These are phyloP conservation scores for Crithidia fasciculata DNA, from an alignment of 208 protist genomes.

Conservation along the genomic window DNA sequence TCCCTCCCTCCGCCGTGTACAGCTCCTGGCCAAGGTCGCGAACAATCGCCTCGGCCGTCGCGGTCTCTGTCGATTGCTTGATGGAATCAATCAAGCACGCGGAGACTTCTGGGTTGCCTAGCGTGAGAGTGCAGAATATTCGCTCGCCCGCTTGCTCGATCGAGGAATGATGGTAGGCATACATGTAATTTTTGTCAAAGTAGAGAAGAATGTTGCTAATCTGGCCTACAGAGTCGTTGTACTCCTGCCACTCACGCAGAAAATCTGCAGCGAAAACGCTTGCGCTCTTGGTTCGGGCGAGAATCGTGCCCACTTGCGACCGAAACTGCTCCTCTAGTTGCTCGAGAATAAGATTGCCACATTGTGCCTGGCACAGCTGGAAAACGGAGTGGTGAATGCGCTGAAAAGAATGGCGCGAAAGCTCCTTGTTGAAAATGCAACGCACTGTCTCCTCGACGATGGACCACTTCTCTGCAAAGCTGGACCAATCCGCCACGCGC, in stretches of 20 bases:
- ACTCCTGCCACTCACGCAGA: conserved; percentile 53
- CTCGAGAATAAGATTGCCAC: conserved; percentile 46
- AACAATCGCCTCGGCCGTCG: conserved; percentile 16
- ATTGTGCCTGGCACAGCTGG: conserved; percentile 63
- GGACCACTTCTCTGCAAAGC: conserved; percentile 59
- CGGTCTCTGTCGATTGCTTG: conserved; percentile 21
- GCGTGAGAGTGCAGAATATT: conserved; percentile 47
- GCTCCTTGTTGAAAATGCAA: conserved; percentile 54
- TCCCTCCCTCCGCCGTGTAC: conserved; percentile 30
- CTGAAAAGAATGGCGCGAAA: conserved; percentile 74
- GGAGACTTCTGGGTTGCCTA: conserved; percentile 30
- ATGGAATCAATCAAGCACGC: conserved; percentile 18
- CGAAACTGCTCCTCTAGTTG: conserved; percentile 47
- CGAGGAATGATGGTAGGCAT: conserved; percentile 39
- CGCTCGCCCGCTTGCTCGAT: conserved; percentile 54
- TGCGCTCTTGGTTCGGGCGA: conserved; percentile 31
- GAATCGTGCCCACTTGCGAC: conserved; percentile 36
- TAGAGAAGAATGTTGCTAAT: conserved; percentile 66
- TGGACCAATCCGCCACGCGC: conserved; percentile 32
- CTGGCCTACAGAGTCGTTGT: conserved; percentile 45
- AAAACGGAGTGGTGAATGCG: conserved; percentile 79
- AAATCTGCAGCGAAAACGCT: conserved; percentile 48
- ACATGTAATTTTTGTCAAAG: conserved; percentile 67
- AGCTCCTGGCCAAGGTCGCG: conserved; percentile 33
- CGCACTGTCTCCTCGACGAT: conserved; percentile 62